Evolutionary conservation across 345 rosid genomes (phyloP), one percentile per base, ranked within the genome.

Genomic region (Camelina laxa): DNA sequence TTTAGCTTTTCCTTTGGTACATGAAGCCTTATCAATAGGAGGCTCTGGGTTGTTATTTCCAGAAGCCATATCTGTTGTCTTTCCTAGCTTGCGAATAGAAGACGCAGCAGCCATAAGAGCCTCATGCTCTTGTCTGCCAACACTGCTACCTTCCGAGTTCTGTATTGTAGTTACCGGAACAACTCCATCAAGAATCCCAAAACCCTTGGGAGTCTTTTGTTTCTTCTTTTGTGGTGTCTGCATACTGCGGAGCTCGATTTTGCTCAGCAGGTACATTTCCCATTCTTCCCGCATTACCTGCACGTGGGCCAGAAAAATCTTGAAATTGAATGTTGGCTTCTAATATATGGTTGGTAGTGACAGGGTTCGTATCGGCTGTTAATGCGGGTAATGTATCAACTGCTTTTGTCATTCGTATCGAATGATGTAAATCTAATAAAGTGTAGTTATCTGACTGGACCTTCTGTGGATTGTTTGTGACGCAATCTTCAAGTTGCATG

Each of bases 401-500:
- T n/a, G n/a, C n/a, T n/a, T n/a, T n/a, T n/a, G n/a, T n/a, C n/a
- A n/a, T n/a, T n/a, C n/a, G n/a, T n/a, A n/a, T n/a, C n/a, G 65
- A 51, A 62, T 66, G 30, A 41, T 16, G 56, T 66, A 51, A 31
- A n/a, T 42, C 31, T 38, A 22, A 58, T 22, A 78, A 16, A 69
- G 38, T 22, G 24, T 9, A 66, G 33, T 33, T 47, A 19, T 71
- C 41, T 39, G 3, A 65, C 53, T n/a, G n/a, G 72, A 88, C 99
- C 96, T 89, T 88, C 38, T 81, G 87, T 19, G 96, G 75, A 79
- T 82, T 74, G 48, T 90, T 83, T 16, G 48, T 83, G 75, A 95
- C 86, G 82, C 87, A 89, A 83, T 95, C 98, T 83, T 92, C 92
- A 57, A 95, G 96, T 82, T 95, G 99, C 99, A 92, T 84, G 82